These are phyloP conservation scores for Thamnidium elegans DNA, from an alignment of 192 early-diverging fungal genomes.

Conservation along the genomic window DNA sequence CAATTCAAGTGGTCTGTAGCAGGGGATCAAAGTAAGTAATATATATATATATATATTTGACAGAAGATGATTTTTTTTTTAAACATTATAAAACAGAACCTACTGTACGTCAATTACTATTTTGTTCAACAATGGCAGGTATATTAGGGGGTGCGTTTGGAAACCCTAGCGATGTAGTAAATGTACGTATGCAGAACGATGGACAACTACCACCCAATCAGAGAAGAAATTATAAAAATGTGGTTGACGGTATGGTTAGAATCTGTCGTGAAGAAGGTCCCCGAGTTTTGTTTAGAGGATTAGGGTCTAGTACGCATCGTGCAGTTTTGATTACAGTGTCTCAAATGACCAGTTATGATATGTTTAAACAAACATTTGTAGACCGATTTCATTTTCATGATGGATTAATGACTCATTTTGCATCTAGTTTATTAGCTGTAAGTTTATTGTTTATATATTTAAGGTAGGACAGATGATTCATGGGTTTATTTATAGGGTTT, in stretches of 20 bases:
- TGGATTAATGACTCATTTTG: conserved; percentile 65
- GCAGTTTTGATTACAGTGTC: conserved; percentile 82
- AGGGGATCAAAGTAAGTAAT: conserved; percentile 48
- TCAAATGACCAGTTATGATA: conserved; percentile 76
- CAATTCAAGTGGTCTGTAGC: conserved; percentile 55
- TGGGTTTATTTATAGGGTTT: conserved; percentile 48
- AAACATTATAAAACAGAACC: conserved; percentile 31
- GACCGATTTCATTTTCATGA: conserved; percentile 58
- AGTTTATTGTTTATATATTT: conserved; percentile 19
- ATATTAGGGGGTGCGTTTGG: conserved; percentile 66
- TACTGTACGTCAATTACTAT: conserved; percentile 35
- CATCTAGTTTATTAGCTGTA: conserved; percentile 69
- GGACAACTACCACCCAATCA: conserved; percentile 59
- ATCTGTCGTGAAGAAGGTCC: conserved; percentile 78
- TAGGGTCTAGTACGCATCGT: conserved; percentile 84
- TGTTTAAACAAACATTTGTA: conserved; percentile 67
- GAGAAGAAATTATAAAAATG: conserved; percentile 74
- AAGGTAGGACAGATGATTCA: not conserved
- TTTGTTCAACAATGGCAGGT: conserved; percentile 47
- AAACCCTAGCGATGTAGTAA: conserved; percentile 77
- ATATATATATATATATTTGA: not conserved
- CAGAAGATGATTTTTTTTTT: too few relatives aligned
- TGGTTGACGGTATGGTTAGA: conserved; percentile 67
- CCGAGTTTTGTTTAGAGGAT: conserved; percentile 80
- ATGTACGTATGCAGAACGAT: conserved; percentile 81